These are phyloP conservation scores for Akanthomyces lecanii DNA, from an alignment of 2,329 filamentous ascomycete species.

Conservation along the genomic window DNA sequence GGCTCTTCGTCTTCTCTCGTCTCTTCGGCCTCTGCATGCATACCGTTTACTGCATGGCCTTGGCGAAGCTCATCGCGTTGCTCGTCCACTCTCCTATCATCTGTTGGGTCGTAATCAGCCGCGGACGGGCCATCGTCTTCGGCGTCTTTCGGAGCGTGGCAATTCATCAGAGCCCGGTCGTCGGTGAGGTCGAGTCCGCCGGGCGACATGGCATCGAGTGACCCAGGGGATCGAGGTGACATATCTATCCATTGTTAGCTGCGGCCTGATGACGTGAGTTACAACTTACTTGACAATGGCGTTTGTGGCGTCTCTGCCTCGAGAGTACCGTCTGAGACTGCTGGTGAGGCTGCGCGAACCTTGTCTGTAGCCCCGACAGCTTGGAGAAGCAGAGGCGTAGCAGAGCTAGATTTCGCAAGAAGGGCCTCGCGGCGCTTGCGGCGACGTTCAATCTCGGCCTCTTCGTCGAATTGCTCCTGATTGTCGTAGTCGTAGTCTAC, in stretches of 20 bases:
- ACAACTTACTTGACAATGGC: slow-evolving; percentile 44
- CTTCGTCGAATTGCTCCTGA: slow-evolving; percentile 68
- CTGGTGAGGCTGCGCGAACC: slow-evolving; percentile 48
- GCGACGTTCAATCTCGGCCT: slow-evolving; percentile 77
- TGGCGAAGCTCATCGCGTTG: slow-evolving; percentile 63
- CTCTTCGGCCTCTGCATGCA: slow-evolving; percentile 35
- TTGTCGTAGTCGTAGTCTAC: slow-evolving; percentile 46
- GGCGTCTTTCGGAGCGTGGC: slow-evolving; percentile 38
- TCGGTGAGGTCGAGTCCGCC: slow-evolving; percentile 59
- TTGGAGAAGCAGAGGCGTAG: slow-evolving; percentile 70
- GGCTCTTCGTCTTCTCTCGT: slow-evolving; percentile 27
- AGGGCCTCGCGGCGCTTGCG: slow-evolving; percentile 81
- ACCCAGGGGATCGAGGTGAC: slow-evolving; percentile 42
- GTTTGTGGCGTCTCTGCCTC: slow-evolving; percentile 41
- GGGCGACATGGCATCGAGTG: slow-evolving; percentile 52
- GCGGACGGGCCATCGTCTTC: slow-evolving; percentile 77
- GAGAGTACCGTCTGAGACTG: slow-evolving; percentile 28
- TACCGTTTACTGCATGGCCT: slow-evolving; percentile 49
- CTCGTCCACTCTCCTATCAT: slow-evolving; percentile 83
- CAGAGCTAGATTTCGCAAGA: slow-evolving; percentile 73
- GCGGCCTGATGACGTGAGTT: not conserved
- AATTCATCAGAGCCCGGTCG: slow-evolving; percentile 65
- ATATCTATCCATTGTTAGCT: slow-evolving; percentile 28
- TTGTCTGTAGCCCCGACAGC: slow-evolving; percentile 63
- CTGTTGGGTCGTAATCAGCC: slow-evolving; percentile 84